Evolutionary conservation across 129 eudicot species (phyloP), one percentile per base, ranked within the genome.

Genomic region (Lactuca saligna): DNA sequence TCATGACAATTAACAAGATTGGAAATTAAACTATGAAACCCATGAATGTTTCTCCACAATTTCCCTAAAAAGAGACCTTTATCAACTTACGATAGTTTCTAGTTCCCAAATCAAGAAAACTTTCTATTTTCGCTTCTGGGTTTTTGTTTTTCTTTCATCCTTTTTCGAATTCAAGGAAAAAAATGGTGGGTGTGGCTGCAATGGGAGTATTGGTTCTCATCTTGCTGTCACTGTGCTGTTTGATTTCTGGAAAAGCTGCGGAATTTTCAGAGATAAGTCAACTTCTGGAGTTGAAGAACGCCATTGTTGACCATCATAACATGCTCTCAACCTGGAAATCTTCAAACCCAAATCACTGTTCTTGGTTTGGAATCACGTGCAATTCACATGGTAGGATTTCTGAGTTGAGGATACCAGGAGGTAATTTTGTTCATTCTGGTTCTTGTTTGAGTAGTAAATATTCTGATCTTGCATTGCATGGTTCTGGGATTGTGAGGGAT

Each of bases 281-380:
- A 60, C 82, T 89, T 29, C 54, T 89, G 63, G 78, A 79, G 70
- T 62, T 89, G 60, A 89, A 89, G 78, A 70, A 65, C 57, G 76
- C 83, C 8, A 53, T 89, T 78, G 61, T 81, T 31, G 96, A 89
- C 72, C 94, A 84, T 6, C 71, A 69, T 49, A 84, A 84, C 66
- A 68, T 84, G 68, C 83, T 89, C 8, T 74, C 84, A 31, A 81
- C 79, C 78, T 89, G 96, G 94, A 71, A 57, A 62, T 20, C 69
- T 11, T 58, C 64, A 20, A 63, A 58, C 64, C 60, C 73, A 9
- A 54, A 38, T 25, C 85, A 84, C 57, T 89, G 96, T 75, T 48
- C 82, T 4, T 89, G 96, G 96, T 75, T 54, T 61, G 96, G 96
- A 10, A 81, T 89, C 71, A 80, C 82, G 56, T 89, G 96, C 82